A percentile compares a stretch with the other conserved stretches of the same genome.
Conservation (phyloP, 768 basidiomycete species). For the Dendrothele bispora region DNA sequence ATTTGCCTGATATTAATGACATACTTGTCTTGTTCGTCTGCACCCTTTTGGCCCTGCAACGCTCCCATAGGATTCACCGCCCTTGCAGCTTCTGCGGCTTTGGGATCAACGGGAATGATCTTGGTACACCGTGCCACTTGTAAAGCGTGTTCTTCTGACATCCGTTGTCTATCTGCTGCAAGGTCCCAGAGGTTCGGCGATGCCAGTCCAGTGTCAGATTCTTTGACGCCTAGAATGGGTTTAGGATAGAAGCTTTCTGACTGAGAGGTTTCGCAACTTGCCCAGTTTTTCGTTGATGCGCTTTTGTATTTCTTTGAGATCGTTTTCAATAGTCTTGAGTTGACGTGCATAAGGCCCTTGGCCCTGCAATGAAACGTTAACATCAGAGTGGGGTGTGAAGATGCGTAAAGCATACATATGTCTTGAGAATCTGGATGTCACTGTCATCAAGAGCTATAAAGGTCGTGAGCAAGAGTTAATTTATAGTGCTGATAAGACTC, state of each 20-base stretch:
- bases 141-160: slow-evolving; percentile 89
- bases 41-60: slow-evolving; percentile 87
- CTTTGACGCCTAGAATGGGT: slow-evolving; percentile 75
- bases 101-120: slow-evolving; percentile 84
- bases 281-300: slow-evolving; percentile 98
- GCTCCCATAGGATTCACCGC: slow-evolving; percentile 79
- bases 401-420: slow-evolving; percentile 83
- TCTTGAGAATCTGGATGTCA: slow-evolving; percentile 98
- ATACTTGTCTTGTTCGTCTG: slow-evolving; percentile 99
- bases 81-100: slow-evolving; percentile 74
- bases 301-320: slow-evolving; percentile 95
- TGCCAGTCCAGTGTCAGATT: slow-evolving; percentile 96
- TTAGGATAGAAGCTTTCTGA: neutral
- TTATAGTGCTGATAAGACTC: slow-evolving; percentile 22
- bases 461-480: slow-evolving; percentile 9
- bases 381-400: neutral
- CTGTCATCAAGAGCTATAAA: slow-evolving; percentile 88
- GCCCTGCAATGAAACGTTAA: slow-evolving; percentile 52
- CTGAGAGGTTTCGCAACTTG: slow-evolving; percentile 23
- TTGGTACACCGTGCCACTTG: slow-evolving; percentile 99
- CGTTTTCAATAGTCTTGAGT: slow-evolving; percentile 85
- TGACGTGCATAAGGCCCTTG: slow-evolving; percentile 95
- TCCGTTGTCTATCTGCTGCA: slow-evolving; percentile 86
- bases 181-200: slow-evolving; percentile 98
- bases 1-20: slow-evolving; percentile 99